Evolutionary conservation across 768 basidiomycete species (phyloP), one percentile per base, ranked within the genome.

Genomic region (Mycena floridula): DNA sequence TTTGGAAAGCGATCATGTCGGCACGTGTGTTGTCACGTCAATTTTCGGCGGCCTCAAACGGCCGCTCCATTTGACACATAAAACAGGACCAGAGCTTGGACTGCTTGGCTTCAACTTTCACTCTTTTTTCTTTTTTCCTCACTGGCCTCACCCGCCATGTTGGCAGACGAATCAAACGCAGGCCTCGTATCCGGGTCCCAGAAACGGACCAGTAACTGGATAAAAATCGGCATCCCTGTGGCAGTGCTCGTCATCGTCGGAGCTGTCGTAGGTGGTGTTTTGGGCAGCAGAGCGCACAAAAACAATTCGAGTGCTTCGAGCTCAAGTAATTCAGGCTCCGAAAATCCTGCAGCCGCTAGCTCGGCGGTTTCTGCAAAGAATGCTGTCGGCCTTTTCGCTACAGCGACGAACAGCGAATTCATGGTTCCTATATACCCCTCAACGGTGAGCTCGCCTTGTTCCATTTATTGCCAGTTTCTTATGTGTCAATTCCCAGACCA

Each of bases 351-450:
- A 45, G 18, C 40, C n/a, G 23, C 38, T 16, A 16, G n/a, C 5
- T 16, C 38, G 9, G 23, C n/a, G 8, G 38, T 16, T 22, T 13
- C 13, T 16, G 38, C 38, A 8, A 39, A 39, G 38, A 24, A 43
- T 11, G 47, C 30, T 63, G 65, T 74, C 25, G 87, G 84, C 16
- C 59, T 78, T 30, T 89, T 82, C 56, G 78, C 92, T 23, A 84
- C 84, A 2, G 79, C 81, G 5, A 96, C 93, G 15, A 74, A 93
- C 57, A 79, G 79, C 54, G 72, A 78, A 40, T 95, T 79, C 59
- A 74, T 85, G 68, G 71, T 90, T 44, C 94, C 94, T 1, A 58
- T 93, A 22, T 95, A 94, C 60, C 89, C 92, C 5, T 83, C 89
- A 16, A 89, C 89, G 5, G 93, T 94, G 49, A 68, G 89, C 77